phyloP scores from a whole-genome alignment of 371 early-diverging fungal species.

The Mortierella sp. region DNA sequence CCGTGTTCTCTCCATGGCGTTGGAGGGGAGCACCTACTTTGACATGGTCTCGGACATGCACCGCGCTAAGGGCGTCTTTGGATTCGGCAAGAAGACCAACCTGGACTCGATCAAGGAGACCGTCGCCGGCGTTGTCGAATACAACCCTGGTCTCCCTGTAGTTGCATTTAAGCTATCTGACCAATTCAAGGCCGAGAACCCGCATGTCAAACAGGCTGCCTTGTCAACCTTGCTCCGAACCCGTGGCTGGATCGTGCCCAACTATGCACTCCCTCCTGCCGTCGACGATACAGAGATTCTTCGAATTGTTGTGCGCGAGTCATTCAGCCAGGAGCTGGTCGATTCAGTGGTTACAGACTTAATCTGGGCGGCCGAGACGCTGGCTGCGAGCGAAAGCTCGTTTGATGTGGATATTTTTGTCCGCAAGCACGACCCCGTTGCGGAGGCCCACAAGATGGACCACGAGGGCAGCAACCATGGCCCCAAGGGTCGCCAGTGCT shows the following conservation, averaged over 20 bases:
- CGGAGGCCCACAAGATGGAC: neutral
- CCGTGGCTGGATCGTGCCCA: slow-evolving; percentile 65
- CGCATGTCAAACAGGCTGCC: slow-evolving; percentile 58
- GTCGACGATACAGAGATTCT: slow-evolving; percentile 50
- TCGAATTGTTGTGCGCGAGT: slow-evolving; percentile 64
- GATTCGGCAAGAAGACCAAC: slow-evolving; percentile 27
- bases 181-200: slow-evolving; percentile 59
- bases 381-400: slow-evolving; percentile 1
- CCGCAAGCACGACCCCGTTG: slow-evolving; percentile 9
- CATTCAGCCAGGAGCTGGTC: slow-evolving; percentile 60
- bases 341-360: slow-evolving; percentile 58
- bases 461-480: neutral
- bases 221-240: slow-evolving; percentile 64
- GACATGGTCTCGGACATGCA: slow-evolving; percentile 71
- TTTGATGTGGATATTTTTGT: slow-evolving; percentile 5
- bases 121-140: slow-evolving; percentile 20
- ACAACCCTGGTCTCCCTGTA: slow-evolving; percentile 68
- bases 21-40: slow-evolving; percentile 69
- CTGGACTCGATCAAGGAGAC: slow-evolving; percentile 21
- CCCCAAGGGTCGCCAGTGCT: neutral
- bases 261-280: slow-evolving; percentile 60
- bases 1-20: slow-evolving; percentile 62
- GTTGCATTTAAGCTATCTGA: slow-evolving; percentile 73
- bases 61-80: slow-evolving; percentile 62
- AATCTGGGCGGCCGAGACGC: slow-evolving; percentile 52